phyloP scores from a whole-genome alignment of 345 rosid genomes.

The Bruguiera sexangula region DNA sequence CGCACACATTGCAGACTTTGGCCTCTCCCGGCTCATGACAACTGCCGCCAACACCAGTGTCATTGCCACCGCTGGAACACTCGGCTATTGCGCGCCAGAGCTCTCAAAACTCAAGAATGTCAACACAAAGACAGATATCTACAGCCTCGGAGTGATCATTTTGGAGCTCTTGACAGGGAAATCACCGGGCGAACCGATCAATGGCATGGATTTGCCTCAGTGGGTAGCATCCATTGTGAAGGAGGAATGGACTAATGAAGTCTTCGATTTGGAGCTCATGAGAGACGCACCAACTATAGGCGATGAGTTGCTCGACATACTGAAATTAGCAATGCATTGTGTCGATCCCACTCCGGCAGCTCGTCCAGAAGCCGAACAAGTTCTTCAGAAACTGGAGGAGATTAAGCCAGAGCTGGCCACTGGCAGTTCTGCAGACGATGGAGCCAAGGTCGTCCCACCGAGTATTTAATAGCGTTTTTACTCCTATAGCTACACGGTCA shows the following conservation, averaged over 20 bases:
- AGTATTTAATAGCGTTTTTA: slow-evolving; percentile 24
- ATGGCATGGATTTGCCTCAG: slow-evolving; percentile 85
- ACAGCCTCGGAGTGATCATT: slow-evolving; percentile 82
- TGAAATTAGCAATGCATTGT: slow-evolving; percentile 83
- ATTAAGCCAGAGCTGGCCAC: slow-evolving; percentile 51
- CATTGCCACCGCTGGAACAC: slow-evolving; percentile 79
- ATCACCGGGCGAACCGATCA: slow-evolving; percentile 78
- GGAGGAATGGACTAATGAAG: slow-evolving; percentile 97
- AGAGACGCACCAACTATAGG: slow-evolving; percentile 55
- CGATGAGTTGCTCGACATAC: slow-evolving; percentile 71
- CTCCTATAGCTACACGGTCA: no score
- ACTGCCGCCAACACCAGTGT: slow-evolving; percentile 72
- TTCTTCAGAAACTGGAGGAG: slow-evolving; percentile 70
- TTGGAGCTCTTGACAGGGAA: slow-evolving; percentile 90
- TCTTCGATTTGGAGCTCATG: slow-evolving; percentile 81
- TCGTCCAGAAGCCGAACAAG: slow-evolving; percentile 70
- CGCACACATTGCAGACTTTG: slow-evolving; percentile 78
- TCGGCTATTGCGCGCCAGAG: slow-evolving; percentile 92
- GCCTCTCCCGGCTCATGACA: slow-evolving; percentile 71
- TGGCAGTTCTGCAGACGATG: slow-evolving; percentile 37
- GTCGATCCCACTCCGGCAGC: slow-evolving; percentile 82
- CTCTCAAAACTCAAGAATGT: slow-evolving; percentile 76
- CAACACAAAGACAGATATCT: slow-evolving; percentile 77
- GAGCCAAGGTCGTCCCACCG: slow-evolving; percentile 29
- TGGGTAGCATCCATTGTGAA: slow-evolving; percentile 97